Base-by-base conservation (phyloP, 371 early-diverging fungal species). In the Coemansia sp. region DNA sequence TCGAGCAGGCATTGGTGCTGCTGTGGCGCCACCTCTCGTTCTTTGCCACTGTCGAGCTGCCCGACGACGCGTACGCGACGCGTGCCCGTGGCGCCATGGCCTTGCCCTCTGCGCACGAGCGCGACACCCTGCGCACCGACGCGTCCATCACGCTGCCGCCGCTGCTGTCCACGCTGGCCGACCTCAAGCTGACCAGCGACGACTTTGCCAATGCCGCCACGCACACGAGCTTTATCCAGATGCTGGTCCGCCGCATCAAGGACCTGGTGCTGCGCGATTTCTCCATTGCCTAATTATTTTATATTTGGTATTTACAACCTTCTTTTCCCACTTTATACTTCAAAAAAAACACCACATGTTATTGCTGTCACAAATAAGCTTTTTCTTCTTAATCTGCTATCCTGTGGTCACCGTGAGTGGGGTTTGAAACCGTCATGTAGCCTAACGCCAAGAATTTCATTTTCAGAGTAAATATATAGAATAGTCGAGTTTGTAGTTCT, bases 181-280 rank as follows among this genome's bases (percentile, higher is more conserved):
- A 71, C 38, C 70, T 81, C 42, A 72, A 77, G 37, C 69, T 82
- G 52, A 62, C 72, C 2, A 54, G 62, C 10, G 84, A 81, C 34
- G 71, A 76, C 38, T 51, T 78, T 32, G 62, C 72, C 4, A 77
- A 75, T 36, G 69, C 74, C 16, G 57, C 67, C 6, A 71, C 81
- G 5, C 74, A 80, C 49, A 81, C 52, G 36, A 83, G 79, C 62
- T 85, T 84, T 59, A 77, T 85, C 36, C 82, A 81, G 55, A 72
- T 85, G 74, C 67, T 85, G 16, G 67, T 78, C 0, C 68, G 81
- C 1, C 72, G 81, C 34, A 77, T 83, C 51, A 80, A 80, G 38
- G 67, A 75, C 5, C 74, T 83, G 40, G 66, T 83, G 6, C 74
- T 79, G 56, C 81, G 79, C 32, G 77, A 77, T 36, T 54, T 48